These are phyloP conservation scores for Wakefieldia striispora DNA, from an alignment of 768 basidiomycete species.

Conservation along the genomic window DNA sequence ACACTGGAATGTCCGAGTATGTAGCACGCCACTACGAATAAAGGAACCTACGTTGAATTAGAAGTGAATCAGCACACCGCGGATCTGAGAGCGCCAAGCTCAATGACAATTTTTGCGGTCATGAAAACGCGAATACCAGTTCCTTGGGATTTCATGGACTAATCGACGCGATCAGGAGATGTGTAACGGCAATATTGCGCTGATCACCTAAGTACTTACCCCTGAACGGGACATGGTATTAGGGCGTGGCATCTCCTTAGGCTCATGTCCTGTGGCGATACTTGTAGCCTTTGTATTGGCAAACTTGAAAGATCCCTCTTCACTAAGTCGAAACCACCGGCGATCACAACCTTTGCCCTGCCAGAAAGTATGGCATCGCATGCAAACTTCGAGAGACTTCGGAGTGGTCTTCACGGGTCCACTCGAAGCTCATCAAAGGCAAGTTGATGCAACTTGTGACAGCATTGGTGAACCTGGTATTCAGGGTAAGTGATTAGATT, in stretches of 20 bases:
- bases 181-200: neutral
- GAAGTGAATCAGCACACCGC: slow-evolving; percentile 93
- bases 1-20: slow-evolving; percentile 45
- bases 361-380: slow-evolving; percentile 91
- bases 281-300: slow-evolving; percentile 99
- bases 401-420: slow-evolving; percentile 98
- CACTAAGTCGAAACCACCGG: slow-evolving; percentile 98
- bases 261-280: slow-evolving; percentile 99
- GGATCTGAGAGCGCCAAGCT: slow-evolving; percentile 92
- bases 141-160: slow-evolving; percentile 97
- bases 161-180: slow-evolving; percentile 4
- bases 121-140: slow-evolving; percentile 97
- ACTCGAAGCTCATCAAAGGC: slow-evolving; percentile 88
- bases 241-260: slow-evolving; percentile 97
- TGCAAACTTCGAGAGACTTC: slow-evolving; percentile 98
- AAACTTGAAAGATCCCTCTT: slow-evolving; percentile 99
- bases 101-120: slow-evolving; percentile 93
- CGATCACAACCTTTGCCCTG: slow-evolving; percentile 99
- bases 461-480: slow-evolving; percentile 91
- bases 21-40: neutral
- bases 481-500: slow-evolving; percentile 5
- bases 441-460: slow-evolving; percentile 98
- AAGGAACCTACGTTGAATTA: slow-evolving; percentile 79
- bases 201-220: slow-evolving; percentile 53
- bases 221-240: slow-evolving; percentile 95